A percentile compares a stretch with the other conserved stretches of the same genome.
Evolutionary conservation across 1,139 yeast genomes (phyloP).

Genomic region (Taphrina deformans): DNA sequence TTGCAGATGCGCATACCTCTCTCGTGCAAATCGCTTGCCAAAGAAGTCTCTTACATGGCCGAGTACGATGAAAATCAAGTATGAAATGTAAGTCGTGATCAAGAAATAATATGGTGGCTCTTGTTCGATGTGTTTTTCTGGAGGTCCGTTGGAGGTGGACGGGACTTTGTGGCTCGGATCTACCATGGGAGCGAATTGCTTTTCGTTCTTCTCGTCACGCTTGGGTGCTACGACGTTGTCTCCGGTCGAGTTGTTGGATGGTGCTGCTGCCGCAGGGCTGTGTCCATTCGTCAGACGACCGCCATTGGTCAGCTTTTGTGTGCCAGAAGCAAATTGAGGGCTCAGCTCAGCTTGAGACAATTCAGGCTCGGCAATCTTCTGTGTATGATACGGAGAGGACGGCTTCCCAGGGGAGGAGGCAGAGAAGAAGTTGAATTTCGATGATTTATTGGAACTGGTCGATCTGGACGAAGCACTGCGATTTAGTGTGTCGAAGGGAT

Average conservation of each 20-base stretch:
- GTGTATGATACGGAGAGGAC: conserved; percentile 9
- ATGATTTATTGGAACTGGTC: neutral
- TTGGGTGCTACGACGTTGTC: neutral
- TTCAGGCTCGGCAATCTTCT: conserved; percentile 17
- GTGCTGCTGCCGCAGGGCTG: neutral
- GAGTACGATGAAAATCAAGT: conserved; percentile 74
- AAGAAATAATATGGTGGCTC: conserved; percentile 84
- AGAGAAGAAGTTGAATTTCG: conserved; percentile 18
- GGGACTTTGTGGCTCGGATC: conserved; percentile 39
- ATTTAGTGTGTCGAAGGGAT: conserved; percentile 13
- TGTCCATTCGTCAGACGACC: conserved; percentile 1
- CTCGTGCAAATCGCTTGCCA: conserved; percentile 70
- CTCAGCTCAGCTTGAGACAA: conserved; percentile 6
- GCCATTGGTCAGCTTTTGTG: neutral
- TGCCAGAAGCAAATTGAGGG: neutral
- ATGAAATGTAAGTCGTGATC: conserved; percentile 78
- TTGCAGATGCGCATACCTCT: conserved; percentile 63
- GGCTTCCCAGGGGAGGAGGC: conserved; percentile 14
- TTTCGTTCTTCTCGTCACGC: conserved; percentile 33
- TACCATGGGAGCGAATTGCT: conserved; percentile 38
- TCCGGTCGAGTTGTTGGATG: conserved; percentile 32
- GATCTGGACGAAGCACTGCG: neutral
- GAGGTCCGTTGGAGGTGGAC: conserved; percentile 37
- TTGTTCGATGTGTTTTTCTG: conserved; percentile 51
- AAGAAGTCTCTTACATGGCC: conserved; percentile 91